A percentile compares a stretch with the other conserved stretches of the same genome.
phyloP scores from a whole-genome alignment of 2,329 filamentous ascomycete species.

The Lachnellula hyalina region DNA sequence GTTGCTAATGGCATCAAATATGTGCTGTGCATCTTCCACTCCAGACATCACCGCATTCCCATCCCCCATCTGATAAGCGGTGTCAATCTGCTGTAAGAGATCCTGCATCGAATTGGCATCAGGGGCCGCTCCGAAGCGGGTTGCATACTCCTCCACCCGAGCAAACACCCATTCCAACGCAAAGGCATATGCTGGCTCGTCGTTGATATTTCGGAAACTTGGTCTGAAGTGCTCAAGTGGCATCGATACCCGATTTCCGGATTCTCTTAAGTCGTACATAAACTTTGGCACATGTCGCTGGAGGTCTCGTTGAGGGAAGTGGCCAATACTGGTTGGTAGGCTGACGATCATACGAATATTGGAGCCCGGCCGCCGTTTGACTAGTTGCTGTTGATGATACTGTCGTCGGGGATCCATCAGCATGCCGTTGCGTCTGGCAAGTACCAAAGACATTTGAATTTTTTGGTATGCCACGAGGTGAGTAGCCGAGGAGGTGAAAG shows the following conservation, averaged over 20 bases:
- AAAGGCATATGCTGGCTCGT: not conserved
- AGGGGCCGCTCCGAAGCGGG: not conserved
- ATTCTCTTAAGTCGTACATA: slow-evolving; percentile 2
- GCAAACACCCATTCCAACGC: slow-evolving; percentile 9
- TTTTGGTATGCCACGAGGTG: no score
- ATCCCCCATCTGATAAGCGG: not conserved
- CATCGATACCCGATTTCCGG: slow-evolving; percentile 2
- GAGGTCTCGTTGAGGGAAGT: not conserved
- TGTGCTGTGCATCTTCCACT: no score
- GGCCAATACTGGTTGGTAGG: not conserved
- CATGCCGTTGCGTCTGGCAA: not conserved
- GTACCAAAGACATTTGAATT: not conserved
- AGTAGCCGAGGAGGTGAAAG: no score
- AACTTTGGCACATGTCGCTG: slow-evolving; percentile 6
- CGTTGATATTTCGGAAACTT: not conserved
- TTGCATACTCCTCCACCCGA: not conserved
- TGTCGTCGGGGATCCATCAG: not conserved
- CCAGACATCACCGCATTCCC: no score
- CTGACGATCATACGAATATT: slow-evolving; percentile 1
- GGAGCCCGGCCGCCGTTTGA: not conserved
- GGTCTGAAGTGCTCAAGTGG: not conserved
- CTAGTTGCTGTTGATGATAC: not conserved
- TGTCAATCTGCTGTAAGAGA: not conserved
- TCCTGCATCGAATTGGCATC: not conserved
- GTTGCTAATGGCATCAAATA: not conserved